Conservation (phyloP, 257 asterid species). For the Solanum appendiculatum region DNA sequence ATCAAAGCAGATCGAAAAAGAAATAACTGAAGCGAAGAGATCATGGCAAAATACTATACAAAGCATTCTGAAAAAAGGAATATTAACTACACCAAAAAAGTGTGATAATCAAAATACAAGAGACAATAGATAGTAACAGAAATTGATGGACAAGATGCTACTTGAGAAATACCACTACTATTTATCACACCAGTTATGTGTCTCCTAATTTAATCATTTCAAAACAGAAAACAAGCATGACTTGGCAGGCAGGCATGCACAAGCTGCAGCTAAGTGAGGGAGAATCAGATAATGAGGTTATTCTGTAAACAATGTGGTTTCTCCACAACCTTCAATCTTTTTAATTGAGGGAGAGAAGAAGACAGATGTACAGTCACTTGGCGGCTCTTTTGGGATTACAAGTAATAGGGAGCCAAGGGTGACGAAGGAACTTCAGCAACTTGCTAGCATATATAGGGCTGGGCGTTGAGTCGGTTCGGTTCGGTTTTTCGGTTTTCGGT, state of each 20-base stretch:
- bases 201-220: background rate
- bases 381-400: background rate
- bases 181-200: background rate
- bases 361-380: background rate
- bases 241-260: background rate
- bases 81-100: background rate
- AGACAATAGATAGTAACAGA: background rate
- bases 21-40: background rate
- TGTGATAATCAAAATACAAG: background rate
- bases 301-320: background rate
- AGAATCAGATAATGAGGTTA: background rate
- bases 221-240: background rate
- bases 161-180: background rate
- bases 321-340: background rate
- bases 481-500: too few relatives aligned
- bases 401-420: background rate
- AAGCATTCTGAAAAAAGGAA: background rate
- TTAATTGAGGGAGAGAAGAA: background rate
- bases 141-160: background rate
- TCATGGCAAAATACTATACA: background rate
- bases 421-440: background rate
- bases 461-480: too few relatives aligned
- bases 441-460: background rate
- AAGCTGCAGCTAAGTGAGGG: background rate
- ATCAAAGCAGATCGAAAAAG: background rate